Evolutionary conservation across 2,329 filamentous ascomycete genomes (phyloP).

Genomic region (Trichophyton rubrum): DNA sequence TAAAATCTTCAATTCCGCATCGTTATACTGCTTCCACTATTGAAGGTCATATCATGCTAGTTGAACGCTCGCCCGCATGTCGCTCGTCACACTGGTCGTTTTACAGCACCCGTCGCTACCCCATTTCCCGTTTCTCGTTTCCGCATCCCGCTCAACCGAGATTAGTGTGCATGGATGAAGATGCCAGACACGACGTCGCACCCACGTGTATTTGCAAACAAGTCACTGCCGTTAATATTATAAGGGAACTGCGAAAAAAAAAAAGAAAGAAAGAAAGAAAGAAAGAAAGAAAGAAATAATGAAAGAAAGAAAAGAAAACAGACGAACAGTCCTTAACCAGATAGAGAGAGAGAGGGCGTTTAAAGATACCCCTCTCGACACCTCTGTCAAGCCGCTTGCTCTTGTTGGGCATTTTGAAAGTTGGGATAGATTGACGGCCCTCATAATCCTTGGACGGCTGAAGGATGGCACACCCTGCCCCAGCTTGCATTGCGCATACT

Average conservation of each 20-base stretch:
- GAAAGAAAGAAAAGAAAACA: not conserved
- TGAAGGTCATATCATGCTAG: not conserved
- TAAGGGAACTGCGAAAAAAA: not conserved
- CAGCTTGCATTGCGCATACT: not conserved
- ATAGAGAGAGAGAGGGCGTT: not conserved
- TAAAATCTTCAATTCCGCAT: not conserved
- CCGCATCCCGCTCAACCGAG: not conserved
- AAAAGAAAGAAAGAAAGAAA: not conserved
- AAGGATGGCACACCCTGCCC: not conserved
- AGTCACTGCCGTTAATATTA: not conserved
- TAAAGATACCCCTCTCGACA: not conserved
- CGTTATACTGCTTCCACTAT: not conserved
- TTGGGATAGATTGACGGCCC: not conserved
- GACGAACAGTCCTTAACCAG: not conserved
- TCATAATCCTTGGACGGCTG: not conserved
- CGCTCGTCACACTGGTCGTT: not conserved
- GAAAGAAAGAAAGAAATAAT: not conserved
- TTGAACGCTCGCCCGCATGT: not conserved
- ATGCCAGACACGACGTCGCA: not conserved
- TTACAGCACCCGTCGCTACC: not conserved
- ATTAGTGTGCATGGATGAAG: slow-evolving; percentile 1
- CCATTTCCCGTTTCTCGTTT: not conserved
- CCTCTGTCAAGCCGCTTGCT: not conserved
- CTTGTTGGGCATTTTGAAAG: not conserved
- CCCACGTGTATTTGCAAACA: not conserved